Percentiles rank a stretch among this genome's conserved stretches.
These are phyloP conservation scores for Nosema muscidifuracis DNA, from an alignment of 371 early-diverging fungal species.

Conservation along the genomic window DNA sequence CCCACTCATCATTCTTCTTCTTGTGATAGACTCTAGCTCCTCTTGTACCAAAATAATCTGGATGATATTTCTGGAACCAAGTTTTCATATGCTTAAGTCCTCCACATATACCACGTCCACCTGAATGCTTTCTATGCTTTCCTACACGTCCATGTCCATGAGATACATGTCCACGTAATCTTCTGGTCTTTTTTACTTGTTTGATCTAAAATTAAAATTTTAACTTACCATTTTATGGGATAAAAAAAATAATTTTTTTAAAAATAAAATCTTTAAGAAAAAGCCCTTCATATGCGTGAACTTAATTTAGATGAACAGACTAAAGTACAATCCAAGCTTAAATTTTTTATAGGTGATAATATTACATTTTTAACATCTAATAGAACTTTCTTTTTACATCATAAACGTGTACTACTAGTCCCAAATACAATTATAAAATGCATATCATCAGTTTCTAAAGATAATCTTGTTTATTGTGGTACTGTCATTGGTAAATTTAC, in stretches of 20 bases:
- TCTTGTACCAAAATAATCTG: slow-evolving; percentile 99
- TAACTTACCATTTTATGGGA: slow-evolving; percentile 42
- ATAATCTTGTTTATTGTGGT: slow-evolving; percentile 78
- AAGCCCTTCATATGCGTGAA: slow-evolving; percentile 56
- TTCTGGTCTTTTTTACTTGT: slow-evolving; percentile 56
- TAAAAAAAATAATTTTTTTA: slow-evolving; percentile 24
- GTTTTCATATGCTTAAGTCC: slow-evolving; percentile 98
- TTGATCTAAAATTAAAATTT: slow-evolving; percentile 32
- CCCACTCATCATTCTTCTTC: slow-evolving; percentile 79
- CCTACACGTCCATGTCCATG: slow-evolving; percentile 67
- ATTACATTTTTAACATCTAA: slow-evolving; percentile 43
- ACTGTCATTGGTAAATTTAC: slow-evolving; percentile 95
- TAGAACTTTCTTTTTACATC: slow-evolving; percentile 47
- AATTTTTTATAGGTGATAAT: slow-evolving; percentile 58
- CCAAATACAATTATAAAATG: slow-evolving; percentile 44
- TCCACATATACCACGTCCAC: slow-evolving; percentile 98
- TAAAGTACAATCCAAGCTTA: slow-evolving; percentile 58
- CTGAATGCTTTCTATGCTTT: slow-evolving; percentile 99
- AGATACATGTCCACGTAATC: slow-evolving; percentile 63
- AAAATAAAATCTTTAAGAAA: neutral
- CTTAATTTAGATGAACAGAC: slow-evolving; percentile 56
- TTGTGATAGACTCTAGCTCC: slow-evolving; percentile 97
- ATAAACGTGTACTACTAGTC: slow-evolving; percentile 52
- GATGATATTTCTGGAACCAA: slow-evolving; percentile 99
- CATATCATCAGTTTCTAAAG: slow-evolving; percentile 58